Evolutionary conservation across 1,284 basidiomycete genomes (phyloP), one percentile per base, ranked within the genome.

Genomic region (Acaromyces ingoldii): DNA sequence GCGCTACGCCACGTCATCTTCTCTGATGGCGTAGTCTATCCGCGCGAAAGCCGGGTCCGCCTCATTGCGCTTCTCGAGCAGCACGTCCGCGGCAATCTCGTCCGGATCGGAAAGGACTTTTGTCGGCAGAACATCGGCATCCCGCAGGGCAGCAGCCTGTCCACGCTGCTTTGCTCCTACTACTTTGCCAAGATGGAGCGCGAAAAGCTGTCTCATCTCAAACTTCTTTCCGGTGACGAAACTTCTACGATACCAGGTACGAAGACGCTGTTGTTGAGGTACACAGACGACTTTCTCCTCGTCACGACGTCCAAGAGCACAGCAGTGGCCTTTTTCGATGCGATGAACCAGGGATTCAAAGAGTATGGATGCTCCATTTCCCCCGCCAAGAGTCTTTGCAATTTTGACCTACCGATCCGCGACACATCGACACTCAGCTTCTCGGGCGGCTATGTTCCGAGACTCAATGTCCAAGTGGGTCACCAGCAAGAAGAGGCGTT

Each of bases 251-350:
- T 9, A 30, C 37, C 3, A 5, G n/a, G 21, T 26, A 37, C 1
- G 34, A 19, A 17, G 46, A 39, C 28, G 46, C 37, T 73, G 30
- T 78, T 96, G 1, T 77, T 96, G 46, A 82, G 95, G 46, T 82
- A 92, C 58, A 86, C 93, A 22, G 95, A 99, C 68, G 95, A 99
- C 74, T 98, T 96, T 69, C 78, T 98, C 22, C 86, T 88, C 63
- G 80, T 99, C 49, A 90, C 91, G 3, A 86, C 88, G 1, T 82
- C 82, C 55, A 78, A 78, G 1, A 48, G 61, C 1, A 81, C 82
- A 57, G 95, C 93, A 0, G 78, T 73, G 30, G 78, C 76, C 0
- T 97, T 97, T 75, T 77, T 96, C 38, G 75, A 81, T 5, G 81
- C 81, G 59, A 95, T 99, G 89, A 79, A 82, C n/a, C 66, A 81